Conservation (phyloP, 2,329 filamentous ascomycete genomes). For the Lachnellula willkommii region DNA sequence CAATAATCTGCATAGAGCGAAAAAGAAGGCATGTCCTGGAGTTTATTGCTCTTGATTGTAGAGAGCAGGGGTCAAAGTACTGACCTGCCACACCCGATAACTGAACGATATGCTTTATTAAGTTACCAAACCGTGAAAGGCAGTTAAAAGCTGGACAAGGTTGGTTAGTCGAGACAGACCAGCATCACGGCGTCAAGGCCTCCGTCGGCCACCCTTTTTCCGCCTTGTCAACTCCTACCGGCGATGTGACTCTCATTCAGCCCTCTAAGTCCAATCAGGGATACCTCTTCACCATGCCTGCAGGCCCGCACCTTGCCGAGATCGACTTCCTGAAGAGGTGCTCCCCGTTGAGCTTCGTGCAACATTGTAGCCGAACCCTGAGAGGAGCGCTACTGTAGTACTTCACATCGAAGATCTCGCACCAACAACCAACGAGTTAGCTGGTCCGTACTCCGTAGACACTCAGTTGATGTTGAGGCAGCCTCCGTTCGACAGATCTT, state of each 20-base stretch:
- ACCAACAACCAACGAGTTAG: not conserved
- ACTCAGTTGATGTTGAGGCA: not conserved
- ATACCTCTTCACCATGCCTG: too few species aligned
- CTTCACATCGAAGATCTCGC: not conserved
- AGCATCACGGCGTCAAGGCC: not conserved
- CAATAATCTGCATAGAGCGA: constrained; percentile 23
- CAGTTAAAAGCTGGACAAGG: not conserved
- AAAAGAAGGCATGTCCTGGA: constrained; percentile 21
- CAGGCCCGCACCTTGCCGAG: too few species aligned
- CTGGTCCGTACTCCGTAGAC: too few species aligned
- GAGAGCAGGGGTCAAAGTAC: constrained; percentile 12
- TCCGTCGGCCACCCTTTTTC: not conserved
- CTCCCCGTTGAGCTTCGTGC: not conserved
- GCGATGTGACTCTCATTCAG: too few species aligned
- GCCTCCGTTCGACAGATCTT: not conserved
- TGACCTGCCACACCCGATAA: not conserved
- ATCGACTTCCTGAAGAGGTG: too few species aligned
- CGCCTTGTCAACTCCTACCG: too few species aligned
- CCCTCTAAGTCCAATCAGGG: too few species aligned
- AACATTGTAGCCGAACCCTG: not conserved
- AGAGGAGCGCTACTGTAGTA: not conserved
- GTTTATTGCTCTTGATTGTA: constrained; percentile 24
- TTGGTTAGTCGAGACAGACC: not conserved
- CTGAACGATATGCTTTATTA: constrained; percentile 1
- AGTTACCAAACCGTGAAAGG: not conserved